A percentile compares a stretch with the other conserved stretches of the same genome.
Conservation (phyloP, 1,284 basidiomycete genomes). For the Sporisorium exsertum region DNA sequence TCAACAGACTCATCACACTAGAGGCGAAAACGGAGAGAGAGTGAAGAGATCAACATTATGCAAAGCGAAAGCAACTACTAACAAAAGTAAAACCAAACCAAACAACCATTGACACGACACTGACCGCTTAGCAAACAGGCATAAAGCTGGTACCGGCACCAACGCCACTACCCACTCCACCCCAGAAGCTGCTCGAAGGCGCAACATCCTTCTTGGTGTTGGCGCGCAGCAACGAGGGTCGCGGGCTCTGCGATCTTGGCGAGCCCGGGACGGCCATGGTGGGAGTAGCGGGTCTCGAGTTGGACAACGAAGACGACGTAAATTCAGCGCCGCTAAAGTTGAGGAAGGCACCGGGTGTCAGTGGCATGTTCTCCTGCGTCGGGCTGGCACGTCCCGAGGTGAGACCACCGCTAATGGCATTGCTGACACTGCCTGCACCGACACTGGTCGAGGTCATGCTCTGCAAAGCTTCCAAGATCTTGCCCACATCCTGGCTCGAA, state of each 20-base stretch:
- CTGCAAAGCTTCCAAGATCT: constrained; percentile 79
- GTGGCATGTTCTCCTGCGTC: constrained; percentile 16
- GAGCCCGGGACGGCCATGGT: constrained; percentile 41
- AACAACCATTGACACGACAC: not conserved
- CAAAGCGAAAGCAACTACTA: constrained; percentile 1
- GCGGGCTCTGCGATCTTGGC: constrained; percentile 43
- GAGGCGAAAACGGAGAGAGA: too few species aligned
- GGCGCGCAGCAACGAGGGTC: constrained; percentile 42
- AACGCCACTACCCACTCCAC: constrained; percentile 41
- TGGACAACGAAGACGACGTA: not conserved
- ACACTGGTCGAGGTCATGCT: constrained; percentile 71
- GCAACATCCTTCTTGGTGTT: constrained; percentile 60
- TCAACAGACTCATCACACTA: too few species aligned
- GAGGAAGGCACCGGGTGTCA: constrained; percentile 42
- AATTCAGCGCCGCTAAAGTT: constrained; percentile 29
- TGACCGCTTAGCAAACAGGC: constrained; percentile 36
- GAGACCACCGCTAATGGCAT: not conserved
- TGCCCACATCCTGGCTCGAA: constrained; percentile 56
- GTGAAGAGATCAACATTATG: not conserved
- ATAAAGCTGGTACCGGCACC: constrained; percentile 38
- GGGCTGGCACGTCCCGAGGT: constrained; percentile 29
- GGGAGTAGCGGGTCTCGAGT: constrained; percentile 41
- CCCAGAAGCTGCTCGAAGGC: constrained; percentile 49
- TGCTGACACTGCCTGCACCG: not conserved
- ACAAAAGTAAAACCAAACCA: not conserved